Evolutionary conservation across 208 protist species (phyloP).

Genomic region (Acanthamoeba healyi): DNA sequence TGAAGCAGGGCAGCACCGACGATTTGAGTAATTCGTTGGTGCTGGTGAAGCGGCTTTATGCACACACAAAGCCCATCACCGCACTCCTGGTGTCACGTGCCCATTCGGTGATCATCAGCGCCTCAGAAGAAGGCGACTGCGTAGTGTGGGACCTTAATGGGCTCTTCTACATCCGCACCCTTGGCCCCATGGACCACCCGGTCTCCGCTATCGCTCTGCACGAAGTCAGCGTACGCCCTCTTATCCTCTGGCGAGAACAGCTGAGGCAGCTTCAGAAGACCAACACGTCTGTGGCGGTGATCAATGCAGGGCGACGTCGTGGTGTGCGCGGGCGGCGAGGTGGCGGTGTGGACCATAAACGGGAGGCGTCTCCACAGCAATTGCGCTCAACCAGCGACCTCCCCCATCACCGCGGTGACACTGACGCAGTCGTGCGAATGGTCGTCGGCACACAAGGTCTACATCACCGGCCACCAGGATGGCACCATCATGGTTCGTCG

Average conservation of each 20-base stretch:
- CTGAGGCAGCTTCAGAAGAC: too few species aligned
- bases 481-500: conserved; percentile 43
- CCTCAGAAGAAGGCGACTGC: conserved; percentile 19
- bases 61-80: not conserved
- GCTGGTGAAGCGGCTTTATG: conserved; percentile 43
- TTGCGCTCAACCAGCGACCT: not conserved
- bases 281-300: not conserved
- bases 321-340: not conserved
- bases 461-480: conserved; percentile 58
- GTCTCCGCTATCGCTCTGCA: conserved; percentile 33
- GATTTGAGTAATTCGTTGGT: not conserved
- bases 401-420: conserved; percentile 34
- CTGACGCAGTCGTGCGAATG: conserved; percentile 23
- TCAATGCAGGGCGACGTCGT: conserved; percentile 7
- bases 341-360: conserved; percentile 48
- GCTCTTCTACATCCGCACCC: conserved; percentile 20
- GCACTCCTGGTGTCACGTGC: conserved; percentile 18
- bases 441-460: conserved; percentile 5
- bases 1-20: not conserved
- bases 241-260: not conserved
- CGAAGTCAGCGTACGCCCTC: not conserved
- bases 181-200: not conserved
- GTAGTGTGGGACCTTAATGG: conserved; percentile 60
- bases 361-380: not conserved
- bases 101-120: conserved; percentile 24